These are phyloP conservation scores for Arthrinium phaeospermum DNA, from an alignment of 2,329 filamentous ascomycete species.

Conservation along the genomic window DNA sequence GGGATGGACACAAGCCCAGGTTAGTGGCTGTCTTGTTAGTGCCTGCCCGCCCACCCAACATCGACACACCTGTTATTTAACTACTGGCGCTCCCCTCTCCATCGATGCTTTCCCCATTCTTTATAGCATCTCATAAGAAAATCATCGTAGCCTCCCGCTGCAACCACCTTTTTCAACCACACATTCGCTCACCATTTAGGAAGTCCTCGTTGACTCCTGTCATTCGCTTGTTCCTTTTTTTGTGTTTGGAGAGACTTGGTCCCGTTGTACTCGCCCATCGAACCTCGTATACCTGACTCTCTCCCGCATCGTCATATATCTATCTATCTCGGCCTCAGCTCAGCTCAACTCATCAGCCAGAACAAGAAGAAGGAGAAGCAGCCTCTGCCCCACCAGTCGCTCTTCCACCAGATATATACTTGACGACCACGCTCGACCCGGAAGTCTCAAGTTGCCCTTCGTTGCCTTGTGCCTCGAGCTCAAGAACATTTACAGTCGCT, in stretches of 20 bases:
- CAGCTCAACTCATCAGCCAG: constrained; percentile 8
- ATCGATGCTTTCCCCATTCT: constrained; percentile 17
- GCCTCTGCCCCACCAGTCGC: constrained; percentile 25
- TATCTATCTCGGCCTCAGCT: constrained; percentile 7
- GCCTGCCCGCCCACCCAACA: constrained; percentile 16
- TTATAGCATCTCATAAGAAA: constrained; percentile 18
- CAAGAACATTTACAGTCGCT: constrained; percentile 42
- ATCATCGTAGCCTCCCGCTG: constrained; percentile 18
- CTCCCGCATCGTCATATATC: constrained; percentile 28
- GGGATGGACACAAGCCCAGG: constrained; percentile 17
- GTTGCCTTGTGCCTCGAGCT: constrained; percentile 35
- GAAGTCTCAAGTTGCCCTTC: constrained; percentile 30
- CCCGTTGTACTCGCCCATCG: constrained; percentile 40
- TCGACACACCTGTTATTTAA: constrained; percentile 19
- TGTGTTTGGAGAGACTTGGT: constrained; percentile 48
- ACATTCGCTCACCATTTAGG: constrained; percentile 50
- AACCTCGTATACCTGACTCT: constrained; percentile 29
- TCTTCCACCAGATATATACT: constrained; percentile 30
- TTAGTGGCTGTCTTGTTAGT: constrained; percentile 6
- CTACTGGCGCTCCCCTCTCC: constrained; percentile 16
- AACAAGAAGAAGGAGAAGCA: constrained; percentile 8
- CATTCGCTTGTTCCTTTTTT: constrained; percentile 69
- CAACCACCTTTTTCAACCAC: constrained; percentile 17
- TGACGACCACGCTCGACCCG: constrained; percentile 27
- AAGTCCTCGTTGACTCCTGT: constrained; percentile 78